A percentile compares a stretch with the other conserved stretches of the same genome.
Conservation (phyloP, 169 alveolate genomes). For the Cryptosporidium ryanae region DNA sequence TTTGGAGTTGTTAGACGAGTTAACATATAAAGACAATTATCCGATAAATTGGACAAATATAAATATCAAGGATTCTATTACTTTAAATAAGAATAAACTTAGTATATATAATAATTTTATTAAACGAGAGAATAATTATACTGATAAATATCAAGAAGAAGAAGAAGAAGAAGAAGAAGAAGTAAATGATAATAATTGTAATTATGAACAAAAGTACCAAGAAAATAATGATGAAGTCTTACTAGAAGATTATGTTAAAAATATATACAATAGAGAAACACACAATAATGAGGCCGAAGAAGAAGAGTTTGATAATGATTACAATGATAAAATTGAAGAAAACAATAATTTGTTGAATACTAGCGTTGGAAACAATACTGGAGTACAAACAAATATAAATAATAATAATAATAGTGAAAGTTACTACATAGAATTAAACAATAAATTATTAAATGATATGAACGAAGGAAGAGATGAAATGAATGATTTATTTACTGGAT, state of each 20-base stretch:
- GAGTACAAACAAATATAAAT: not conserved
- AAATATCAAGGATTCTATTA: not conserved
- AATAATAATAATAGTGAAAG: not conserved
- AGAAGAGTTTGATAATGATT: constrained; percentile 10
- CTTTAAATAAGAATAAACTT: not conserved
- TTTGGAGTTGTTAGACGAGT: constrained; percentile 56
- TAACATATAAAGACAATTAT: constrained; percentile 53
- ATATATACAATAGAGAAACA: not conserved
- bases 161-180: not conserved
- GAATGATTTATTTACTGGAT: constrained; percentile 44
- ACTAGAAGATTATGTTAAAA: not conserved
- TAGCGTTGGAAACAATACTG: not conserved
- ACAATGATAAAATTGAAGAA: not conserved
- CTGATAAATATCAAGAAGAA: not conserved
- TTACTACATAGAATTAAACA: not conserved
- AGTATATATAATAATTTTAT: not conserved
- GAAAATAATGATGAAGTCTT: not conserved
- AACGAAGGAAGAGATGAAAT: not conserved
- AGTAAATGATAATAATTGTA: not conserved
- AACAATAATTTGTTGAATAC: not conserved
- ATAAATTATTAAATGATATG: not conserved
- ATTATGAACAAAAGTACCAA: not conserved
- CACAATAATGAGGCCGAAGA: constrained; percentile 2
- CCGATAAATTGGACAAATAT: constrained; percentile 49
- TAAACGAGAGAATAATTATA: not conserved